Evolutionary conservation across 495 filamentous ascomycete species (phyloP).

Genomic region (Podospora tetraspora): DNA sequence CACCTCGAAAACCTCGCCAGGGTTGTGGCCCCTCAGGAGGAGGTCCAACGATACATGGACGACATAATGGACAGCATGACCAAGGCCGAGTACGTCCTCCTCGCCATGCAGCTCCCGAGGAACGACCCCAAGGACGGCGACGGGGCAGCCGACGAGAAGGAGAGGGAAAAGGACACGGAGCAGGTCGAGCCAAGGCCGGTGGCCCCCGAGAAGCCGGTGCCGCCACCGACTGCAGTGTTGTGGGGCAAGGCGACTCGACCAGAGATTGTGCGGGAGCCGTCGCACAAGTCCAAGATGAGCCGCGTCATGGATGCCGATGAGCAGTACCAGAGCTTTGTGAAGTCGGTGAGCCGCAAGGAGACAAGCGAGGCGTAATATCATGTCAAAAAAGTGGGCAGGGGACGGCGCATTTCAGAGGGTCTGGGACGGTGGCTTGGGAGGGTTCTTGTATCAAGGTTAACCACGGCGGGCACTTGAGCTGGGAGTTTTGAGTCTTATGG

Average conservation of each 20-base stretch:
- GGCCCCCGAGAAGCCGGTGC: neutral
- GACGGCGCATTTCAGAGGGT: neutral
- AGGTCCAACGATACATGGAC: slow-evolving; percentile 78
- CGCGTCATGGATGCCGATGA: slow-evolving; percentile 35
- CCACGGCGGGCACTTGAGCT: neutral
- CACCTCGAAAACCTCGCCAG: slow-evolving; percentile 68
- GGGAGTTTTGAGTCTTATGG: neutral
- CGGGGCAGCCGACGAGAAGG: slow-evolving; percentile 21
- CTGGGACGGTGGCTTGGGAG: neutral
- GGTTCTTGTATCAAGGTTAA: slow-evolving; percentile 1
- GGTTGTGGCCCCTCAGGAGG: slow-evolving; percentile 72
- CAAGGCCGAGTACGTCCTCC: slow-evolving; percentile 61
- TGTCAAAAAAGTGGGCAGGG: neutral
- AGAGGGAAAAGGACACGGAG: slow-evolving; percentile 15
- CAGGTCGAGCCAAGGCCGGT: neutral
- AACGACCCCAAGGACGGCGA: slow-evolving; percentile 31
- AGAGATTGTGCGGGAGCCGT: slow-evolving; percentile 21
- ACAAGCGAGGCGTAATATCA: slow-evolving; percentile 13
- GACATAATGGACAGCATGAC: slow-evolving; percentile 72
- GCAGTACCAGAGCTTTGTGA: slow-evolving; percentile 45
- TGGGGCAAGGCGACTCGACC: slow-evolving; percentile 37
- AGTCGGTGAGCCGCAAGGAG: slow-evolving; percentile 32
- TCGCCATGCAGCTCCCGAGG: slow-evolving; percentile 60
- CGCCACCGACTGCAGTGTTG: slow-evolving; percentile 30
- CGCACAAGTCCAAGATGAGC: slow-evolving; percentile 26